Percentiles rank a stretch among this genome's conserved stretches.
phyloP scores from a whole-genome alignment of 768 basidiomycete species.

The Trichaptum fuscoviolaceum region DNA sequence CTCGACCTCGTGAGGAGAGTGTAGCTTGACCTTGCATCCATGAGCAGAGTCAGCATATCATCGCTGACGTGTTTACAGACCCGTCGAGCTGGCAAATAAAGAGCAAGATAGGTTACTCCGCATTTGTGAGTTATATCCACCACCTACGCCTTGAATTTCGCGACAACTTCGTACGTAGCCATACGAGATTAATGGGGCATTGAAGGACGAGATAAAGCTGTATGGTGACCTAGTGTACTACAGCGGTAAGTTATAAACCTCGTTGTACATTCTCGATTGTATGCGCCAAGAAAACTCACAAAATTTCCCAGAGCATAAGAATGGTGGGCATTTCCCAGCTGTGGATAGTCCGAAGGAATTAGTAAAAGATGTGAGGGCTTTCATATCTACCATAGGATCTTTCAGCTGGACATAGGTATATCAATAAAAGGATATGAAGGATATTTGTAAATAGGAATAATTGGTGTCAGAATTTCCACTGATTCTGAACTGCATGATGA shows the following conservation, averaged over 20 bases:
- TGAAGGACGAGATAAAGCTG: slow-evolving; percentile 9
- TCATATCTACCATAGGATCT: background rate
- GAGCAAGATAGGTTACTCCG: slow-evolving; percentile 14
- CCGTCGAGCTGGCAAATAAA: slow-evolving; percentile 10
- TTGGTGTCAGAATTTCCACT: too few species aligned
- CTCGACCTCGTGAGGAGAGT: background rate
- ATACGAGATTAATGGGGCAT: slow-evolving; percentile 13
- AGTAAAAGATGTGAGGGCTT: slow-evolving; percentile 12
- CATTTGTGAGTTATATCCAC: slow-evolving; percentile 11
- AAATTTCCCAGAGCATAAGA: slow-evolving; percentile 6
- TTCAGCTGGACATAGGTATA: background rate
- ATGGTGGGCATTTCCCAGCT: slow-evolving; percentile 19
- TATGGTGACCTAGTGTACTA: slow-evolving; percentile 14
- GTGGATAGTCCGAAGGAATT: slow-evolving; percentile 16
- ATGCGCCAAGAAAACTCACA: background rate
- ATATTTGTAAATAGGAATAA: too few species aligned
- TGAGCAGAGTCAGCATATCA: background rate
- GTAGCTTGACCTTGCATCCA: background rate
- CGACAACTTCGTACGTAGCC: slow-evolving; percentile 8
- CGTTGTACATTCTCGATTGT: background rate
- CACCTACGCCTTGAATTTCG: background rate
- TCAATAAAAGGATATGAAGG: background rate
- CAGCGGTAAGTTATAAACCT: slow-evolving; percentile 11
- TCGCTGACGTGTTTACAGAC: slow-evolving; percentile 10
- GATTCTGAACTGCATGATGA: too few species aligned